Conservation (phyloP, 768 basidiomycete species). For the Amanita jacksonii region DNA sequence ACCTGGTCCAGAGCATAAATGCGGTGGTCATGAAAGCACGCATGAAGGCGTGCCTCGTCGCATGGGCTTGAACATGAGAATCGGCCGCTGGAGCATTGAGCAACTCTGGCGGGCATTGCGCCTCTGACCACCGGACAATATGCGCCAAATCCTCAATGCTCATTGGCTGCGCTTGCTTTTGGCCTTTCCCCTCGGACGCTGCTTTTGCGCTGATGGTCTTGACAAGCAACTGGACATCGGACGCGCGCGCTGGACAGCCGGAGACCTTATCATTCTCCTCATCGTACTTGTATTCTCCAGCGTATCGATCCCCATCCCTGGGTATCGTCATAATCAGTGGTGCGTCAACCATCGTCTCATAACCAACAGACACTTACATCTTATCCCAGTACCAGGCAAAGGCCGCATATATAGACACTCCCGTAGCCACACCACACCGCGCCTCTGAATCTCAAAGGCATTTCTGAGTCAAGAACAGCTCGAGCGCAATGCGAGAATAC, state of each 20-base stretch:
- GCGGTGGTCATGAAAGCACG: too few relatives aligned
- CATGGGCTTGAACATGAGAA: too few relatives aligned
- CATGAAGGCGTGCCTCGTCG: too few relatives aligned
- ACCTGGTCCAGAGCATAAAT: too few relatives aligned
- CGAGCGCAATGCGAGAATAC: neutral
- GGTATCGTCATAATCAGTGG: too few relatives aligned
- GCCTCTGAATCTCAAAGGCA: slow-evolving; percentile 27
- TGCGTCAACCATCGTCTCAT: slow-evolving; percentile 4
- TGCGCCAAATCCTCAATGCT: neutral
- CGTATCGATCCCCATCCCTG: neutral
- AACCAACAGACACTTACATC: slow-evolving; percentile 14
- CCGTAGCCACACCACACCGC: too few relatives aligned
- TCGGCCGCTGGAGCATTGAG: too few relatives aligned
- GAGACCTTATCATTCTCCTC: neutral
- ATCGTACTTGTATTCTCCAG: neutral
- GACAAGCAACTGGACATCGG: too few relatives aligned
- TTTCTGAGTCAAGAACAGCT: slow-evolving; percentile 17
- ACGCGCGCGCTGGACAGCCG: neutral
- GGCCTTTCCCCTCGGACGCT: too few relatives aligned
- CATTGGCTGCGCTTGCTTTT: too few relatives aligned
- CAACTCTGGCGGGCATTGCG: neutral
- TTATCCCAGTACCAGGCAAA: slow-evolving; percentile 21
- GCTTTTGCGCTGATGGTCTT: too few relatives aligned
- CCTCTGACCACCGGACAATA: neutral
- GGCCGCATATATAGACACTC: slow-evolving; percentile 19